A percentile compares a stretch with the other conserved stretches of the same genome.
These are phyloP conservation scores for Fusarium marasasianum DNA, from an alignment of 2,329 filamentous ascomycete genomes.

Conservation along the genomic window DNA sequence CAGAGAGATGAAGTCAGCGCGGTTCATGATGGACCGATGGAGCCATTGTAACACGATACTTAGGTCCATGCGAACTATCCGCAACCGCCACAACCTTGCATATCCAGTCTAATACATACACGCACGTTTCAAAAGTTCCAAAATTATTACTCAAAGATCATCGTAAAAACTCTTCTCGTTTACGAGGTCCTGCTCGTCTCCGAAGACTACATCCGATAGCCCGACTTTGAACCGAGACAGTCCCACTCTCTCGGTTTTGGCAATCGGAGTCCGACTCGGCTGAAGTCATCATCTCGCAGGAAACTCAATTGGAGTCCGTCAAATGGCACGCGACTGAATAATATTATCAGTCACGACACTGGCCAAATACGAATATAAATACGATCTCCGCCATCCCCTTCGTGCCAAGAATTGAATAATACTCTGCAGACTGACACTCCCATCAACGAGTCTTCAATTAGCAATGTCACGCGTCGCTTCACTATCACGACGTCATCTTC, in stretches of 20 bases:
- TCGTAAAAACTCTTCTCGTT: not conserved
- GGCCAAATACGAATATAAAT: not conserved
- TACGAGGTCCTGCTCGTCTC: not conserved
- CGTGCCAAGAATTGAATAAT: accelerated
- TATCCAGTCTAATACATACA: not conserved
- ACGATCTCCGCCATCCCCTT: accelerated
- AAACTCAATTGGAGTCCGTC: not conserved
- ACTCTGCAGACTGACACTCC: not conserved
- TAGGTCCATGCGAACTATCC: not conserved
- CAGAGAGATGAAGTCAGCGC: not conserved
- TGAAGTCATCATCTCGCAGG: not conserved
- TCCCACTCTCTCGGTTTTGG: slow-evolving; percentile 18
- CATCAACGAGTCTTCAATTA: not conserved
- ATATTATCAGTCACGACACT: not conserved
- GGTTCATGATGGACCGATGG: not conserved
- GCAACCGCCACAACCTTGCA: not conserved
- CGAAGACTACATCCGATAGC: not conserved
- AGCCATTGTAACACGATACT: not conserved
- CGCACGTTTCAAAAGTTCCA: accelerated
- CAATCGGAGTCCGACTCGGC: slow-evolving; percentile 7
- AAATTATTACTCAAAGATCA: not conserved
- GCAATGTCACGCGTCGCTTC: slow-evolving; percentile 1
- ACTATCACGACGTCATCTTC: slow-evolving; percentile 16
- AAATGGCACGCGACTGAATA: not conserved
- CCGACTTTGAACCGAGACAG: not conserved